Percentiles rank a stretch among this genome's conserved stretches.
Conservation (phyloP, 306 rosid genomes). For the Acmispon strigosus region DNA sequence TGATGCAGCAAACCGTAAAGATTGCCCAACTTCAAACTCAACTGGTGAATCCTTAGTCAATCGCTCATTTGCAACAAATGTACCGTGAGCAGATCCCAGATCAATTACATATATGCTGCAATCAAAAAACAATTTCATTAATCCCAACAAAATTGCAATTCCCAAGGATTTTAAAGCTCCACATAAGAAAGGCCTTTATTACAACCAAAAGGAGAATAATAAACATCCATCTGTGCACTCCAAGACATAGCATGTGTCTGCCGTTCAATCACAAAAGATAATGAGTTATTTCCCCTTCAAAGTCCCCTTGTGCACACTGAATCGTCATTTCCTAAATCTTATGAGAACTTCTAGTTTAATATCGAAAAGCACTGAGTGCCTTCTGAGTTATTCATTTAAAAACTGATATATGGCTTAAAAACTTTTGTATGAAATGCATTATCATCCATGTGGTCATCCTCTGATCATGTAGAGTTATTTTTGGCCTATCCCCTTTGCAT, state of each 20-base stretch:
- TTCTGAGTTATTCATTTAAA: background rate
- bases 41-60: conserved; percentile 84
- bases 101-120: conserved; percentile 89
- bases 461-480: no score
- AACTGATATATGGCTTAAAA: no score
- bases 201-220: background rate
- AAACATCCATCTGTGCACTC: background rate
- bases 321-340: background rate
- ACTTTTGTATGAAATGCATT: no score
- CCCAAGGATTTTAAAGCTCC: background rate
- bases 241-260: background rate
- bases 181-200: background rate
- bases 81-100: conserved; percentile 98
- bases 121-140: conserved; percentile 18
- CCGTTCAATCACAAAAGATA: background rate
- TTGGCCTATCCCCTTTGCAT: no score
- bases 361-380: background rate
- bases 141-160: background rate
- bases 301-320: background rate
- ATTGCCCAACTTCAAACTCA: conserved; percentile 93
- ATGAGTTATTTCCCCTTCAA: conserved; percentile 1
- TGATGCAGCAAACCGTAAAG: conserved; percentile 95
- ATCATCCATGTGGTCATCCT: no score
- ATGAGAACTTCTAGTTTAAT: background rate
- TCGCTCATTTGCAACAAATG: conserved; percentile 98